phyloP scores from a whole-genome alignment of 768 basidiomycete genomes.

The Rhodotorula babjevae region DNA sequence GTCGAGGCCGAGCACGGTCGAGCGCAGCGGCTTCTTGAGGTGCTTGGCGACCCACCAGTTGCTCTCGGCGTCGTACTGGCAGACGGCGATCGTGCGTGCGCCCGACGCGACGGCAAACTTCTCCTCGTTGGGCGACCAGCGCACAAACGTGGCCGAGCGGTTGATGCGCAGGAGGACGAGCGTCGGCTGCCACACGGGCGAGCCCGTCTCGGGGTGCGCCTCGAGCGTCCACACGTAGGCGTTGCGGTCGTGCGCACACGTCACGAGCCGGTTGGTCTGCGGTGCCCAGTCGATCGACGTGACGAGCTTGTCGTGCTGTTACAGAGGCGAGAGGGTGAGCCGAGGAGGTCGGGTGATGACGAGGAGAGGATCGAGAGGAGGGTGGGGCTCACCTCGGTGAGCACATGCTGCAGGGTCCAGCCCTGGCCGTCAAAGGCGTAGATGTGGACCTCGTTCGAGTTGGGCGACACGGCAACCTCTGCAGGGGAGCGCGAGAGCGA shows the following conservation, averaged over 20 bases:
- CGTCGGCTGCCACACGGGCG: constrained; percentile 82
- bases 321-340: background rate
- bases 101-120: constrained; percentile 98
- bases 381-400: constrained; percentile 66
- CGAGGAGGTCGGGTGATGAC: constrained; percentile 1
- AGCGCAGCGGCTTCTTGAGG: constrained; percentile 93
- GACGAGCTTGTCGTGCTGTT: constrained; percentile 91
- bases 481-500: constrained; percentile 5
- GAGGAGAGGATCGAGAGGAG: background rate
- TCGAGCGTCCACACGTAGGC: constrained; percentile 96
- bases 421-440: constrained; percentile 62
- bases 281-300: constrained; percentile 99
- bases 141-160: constrained; percentile 86
- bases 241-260: constrained; percentile 97
- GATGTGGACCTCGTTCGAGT: constrained; percentile 81
- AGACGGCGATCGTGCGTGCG: constrained; percentile 91
- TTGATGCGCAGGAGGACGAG: constrained; percentile 93
- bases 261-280: constrained; percentile 91
- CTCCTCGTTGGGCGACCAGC: constrained; percentile 96
- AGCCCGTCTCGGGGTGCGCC: constrained; percentile 66
- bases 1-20: constrained; percentile 86
- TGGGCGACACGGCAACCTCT: constrained; percentile 90
- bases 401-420: constrained; percentile 66
- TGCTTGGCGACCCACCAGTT: constrained; percentile 99
- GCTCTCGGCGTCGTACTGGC: constrained; percentile 93